phyloP scores from a whole-genome alignment of 148 eudicot genomes.

The Rhododendron ferrugineum region DNA sequence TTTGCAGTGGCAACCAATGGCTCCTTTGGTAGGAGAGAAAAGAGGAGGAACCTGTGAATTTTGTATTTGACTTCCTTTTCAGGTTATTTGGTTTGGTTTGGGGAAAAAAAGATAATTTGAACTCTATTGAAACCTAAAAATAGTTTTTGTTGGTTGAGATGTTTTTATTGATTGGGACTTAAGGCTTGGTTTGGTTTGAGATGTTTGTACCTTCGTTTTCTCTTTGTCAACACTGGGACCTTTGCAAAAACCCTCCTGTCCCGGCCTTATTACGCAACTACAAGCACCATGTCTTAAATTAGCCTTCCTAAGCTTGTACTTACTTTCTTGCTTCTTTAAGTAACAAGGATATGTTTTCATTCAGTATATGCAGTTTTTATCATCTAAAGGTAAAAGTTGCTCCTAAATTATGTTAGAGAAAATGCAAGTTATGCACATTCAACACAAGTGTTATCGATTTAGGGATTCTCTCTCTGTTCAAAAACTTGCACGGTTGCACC shows the following conservation, averaged over 20 bases:
- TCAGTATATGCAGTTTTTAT: not conserved
- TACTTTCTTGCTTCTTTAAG: not conserved
- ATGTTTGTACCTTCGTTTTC: not conserved
- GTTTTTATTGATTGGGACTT: not conserved
- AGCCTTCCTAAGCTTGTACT: not conserved
- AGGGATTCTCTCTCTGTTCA: not conserved
- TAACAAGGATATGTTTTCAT: not conserved
- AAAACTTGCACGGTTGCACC: not conserved
- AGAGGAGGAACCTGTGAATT: not conserved
- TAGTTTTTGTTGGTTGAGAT: not conserved
- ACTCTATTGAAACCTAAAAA: not conserved
- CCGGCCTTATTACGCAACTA: not conserved
- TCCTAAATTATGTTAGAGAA: not conserved
- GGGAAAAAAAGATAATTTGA: not conserved
- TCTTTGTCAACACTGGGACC: not conserved
- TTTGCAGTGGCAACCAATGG: not conserved
- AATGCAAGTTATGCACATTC: not conserved
- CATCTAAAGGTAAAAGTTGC: not conserved
- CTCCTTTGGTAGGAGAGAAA: not conserved
- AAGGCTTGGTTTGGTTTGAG: too few relatives aligned
- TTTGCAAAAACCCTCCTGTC: not conserved
- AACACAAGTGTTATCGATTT: not conserved
- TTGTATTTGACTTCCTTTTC: not conserved
- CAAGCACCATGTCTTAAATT: not conserved
- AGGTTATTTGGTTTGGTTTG: not conserved